Percentiles rank a stretch among this genome's conserved stretches.
These are phyloP conservation scores for Pulveroboletus sp. DNA, from an alignment of 768 basidiomycete species.

Conservation along the genomic window DNA sequence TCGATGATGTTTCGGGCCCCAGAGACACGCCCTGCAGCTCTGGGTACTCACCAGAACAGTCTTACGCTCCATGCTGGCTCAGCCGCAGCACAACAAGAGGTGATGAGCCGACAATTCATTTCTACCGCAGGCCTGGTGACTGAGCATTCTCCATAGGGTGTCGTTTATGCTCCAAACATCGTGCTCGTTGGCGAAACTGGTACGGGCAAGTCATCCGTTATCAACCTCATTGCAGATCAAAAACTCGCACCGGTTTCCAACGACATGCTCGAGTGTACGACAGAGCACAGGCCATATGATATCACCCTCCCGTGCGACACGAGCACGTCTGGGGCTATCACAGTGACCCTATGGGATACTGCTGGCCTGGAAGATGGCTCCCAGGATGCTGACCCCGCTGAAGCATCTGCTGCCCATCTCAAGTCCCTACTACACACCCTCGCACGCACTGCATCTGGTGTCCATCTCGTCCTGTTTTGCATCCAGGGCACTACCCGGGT, in stretches of 20 bases:
- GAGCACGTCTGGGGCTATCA: background rate
- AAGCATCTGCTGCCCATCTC: background rate
- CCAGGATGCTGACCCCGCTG: background rate
- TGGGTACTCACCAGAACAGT: too few species aligned
- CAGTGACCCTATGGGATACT: constrained; percentile 1
- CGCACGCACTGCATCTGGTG: background rate
- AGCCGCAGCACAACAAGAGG: too few species aligned
- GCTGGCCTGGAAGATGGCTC: constrained; percentile 4
- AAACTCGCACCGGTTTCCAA: background rate
- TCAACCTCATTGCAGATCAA: constrained; percentile 6
- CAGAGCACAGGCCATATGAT: background rate
- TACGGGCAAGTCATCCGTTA: constrained; percentile 7
- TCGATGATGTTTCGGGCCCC: too few species aligned
- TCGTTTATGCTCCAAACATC: too few species aligned
- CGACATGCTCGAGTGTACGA: constrained; percentile 1
- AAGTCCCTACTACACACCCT: background rate
- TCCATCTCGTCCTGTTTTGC: constrained; percentile 2
- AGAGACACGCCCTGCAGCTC: too few species aligned
- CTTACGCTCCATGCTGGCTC: too few species aligned
- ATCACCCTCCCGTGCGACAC: too few species aligned
- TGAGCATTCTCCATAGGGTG: too few species aligned
- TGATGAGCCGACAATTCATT: too few species aligned
- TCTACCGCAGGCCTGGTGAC: too few species aligned
- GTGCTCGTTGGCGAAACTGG: background rate
- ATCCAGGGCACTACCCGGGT: too few species aligned